Conservation (phyloP, 805 yeast species). For the Candida vaughaniae region DNA sequence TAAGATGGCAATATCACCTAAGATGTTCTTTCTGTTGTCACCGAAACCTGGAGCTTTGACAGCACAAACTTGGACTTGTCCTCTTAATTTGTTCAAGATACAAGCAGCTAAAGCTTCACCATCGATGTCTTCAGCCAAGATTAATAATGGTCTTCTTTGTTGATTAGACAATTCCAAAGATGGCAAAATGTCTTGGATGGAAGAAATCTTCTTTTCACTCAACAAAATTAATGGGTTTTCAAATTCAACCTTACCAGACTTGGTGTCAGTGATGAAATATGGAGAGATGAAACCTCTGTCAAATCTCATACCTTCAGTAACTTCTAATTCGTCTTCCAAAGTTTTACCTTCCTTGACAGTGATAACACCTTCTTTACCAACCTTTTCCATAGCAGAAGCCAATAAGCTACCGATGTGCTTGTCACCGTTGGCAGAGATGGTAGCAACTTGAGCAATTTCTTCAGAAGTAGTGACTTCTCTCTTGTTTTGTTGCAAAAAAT, state of each 20-base stretch:
- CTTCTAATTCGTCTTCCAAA: constrained; percentile 89
- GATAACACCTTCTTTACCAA: constrained; percentile 98
- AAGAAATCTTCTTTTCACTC: constrained; percentile 85
- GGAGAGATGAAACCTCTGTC: constrained; percentile 98
- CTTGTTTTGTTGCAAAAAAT: constrained; percentile 79
- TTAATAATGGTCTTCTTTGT: constrained; percentile 86
- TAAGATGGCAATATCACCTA: constrained; percentile 92
- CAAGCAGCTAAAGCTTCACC: constrained; percentile 99
- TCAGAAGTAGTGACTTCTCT: constrained; percentile 91
- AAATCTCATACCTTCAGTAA: constrained; percentile 96
- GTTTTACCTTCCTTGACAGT: constrained; percentile 98
- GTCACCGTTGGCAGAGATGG: constrained; percentile 97
- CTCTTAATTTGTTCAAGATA: constrained; percentile 93
- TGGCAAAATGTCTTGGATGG: constrained; percentile 89
- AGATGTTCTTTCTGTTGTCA: constrained; percentile 94
- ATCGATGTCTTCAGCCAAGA: constrained; percentile 93
- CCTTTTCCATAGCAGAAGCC: constrained; percentile 97
- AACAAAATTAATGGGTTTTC: constrained; percentile 88
- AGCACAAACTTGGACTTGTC: constrained; percentile 96
- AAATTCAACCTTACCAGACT: constrained; percentile 89
- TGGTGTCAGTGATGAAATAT: constrained; percentile 92
- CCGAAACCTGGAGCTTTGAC: constrained; percentile 99
- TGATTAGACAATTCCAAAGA: constrained; percentile 91
- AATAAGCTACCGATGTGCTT: constrained; percentile 84
- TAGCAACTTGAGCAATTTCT: constrained; percentile 97